Conservation (phyloP, 106 monocot species). For the Agapanthus africanus region DNA sequence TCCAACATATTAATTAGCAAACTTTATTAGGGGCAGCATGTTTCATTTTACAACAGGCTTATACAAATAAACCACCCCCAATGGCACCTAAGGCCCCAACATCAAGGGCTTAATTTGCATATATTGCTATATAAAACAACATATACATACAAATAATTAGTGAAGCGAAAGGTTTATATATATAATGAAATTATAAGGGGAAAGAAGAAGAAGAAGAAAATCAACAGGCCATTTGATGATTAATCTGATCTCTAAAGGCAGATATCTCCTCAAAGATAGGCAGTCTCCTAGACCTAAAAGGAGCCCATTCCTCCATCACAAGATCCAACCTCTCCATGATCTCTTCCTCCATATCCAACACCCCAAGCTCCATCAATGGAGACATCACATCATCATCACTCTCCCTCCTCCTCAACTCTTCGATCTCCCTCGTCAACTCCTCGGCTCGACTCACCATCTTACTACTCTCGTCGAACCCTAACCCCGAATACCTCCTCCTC, state of each 20-base stretch:
- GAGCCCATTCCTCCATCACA: constrained; percentile 35
- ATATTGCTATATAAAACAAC: too few species aligned
- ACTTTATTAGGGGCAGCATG: background rate
- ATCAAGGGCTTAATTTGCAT: background rate
- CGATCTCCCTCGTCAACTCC: constrained; percentile 48
- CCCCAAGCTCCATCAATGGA: background rate
- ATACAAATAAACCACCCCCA: background rate
- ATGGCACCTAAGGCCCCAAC: background rate
- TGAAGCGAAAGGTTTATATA: background rate
- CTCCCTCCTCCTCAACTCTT: background rate
- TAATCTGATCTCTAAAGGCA: constrained; percentile 34
- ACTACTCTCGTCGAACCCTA: constrained; percentile 20
- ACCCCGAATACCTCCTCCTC: constrained; percentile 15
- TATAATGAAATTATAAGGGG: background rate
- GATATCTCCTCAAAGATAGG: constrained; percentile 67
- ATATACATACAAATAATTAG: background rate
- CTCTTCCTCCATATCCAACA: constrained; percentile 19
- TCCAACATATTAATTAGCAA: too few species aligned
- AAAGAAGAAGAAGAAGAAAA: background rate
- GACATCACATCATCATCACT: too few species aligned
- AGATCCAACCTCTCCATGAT: constrained; percentile 32
- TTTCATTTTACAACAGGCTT: constrained; percentile 5
- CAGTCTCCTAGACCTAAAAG: constrained; percentile 39
- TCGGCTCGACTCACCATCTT: constrained; percentile 38
- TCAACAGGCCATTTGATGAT: constrained; percentile 60